phyloP scores from a whole-genome alignment of 495 filamentous ascomycete genomes.

The Astrothelium macrocarpum region DNA sequence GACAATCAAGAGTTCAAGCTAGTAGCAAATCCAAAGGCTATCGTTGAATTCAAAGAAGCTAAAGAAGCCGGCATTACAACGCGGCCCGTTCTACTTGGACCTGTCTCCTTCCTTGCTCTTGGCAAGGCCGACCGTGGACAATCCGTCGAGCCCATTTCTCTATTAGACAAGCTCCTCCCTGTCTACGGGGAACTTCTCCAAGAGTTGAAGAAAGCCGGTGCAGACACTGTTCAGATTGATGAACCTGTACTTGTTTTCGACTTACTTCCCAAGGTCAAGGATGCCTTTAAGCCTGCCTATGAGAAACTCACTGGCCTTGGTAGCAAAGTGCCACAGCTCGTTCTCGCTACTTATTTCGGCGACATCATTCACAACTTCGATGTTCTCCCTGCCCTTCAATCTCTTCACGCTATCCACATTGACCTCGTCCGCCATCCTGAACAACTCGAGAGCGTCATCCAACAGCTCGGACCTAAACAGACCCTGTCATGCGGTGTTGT shows the following conservation, averaged over 20 bases:
- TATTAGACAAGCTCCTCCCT: constrained; percentile 83
- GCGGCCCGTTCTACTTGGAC: constrained; percentile 88
- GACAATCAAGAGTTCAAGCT: constrained; percentile 95
- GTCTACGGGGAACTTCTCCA: constrained; percentile 83
- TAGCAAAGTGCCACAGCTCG: constrained; percentile 65
- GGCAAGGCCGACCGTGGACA: constrained; percentile 95
- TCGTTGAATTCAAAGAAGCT: constrained; percentile 88
- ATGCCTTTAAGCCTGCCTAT: constrained; percentile 95
- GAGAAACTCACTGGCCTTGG: constrained; percentile 72
- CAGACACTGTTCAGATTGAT: constrained; percentile 91
- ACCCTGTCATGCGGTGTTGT: constrained; percentile 89
- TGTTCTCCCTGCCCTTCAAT: constrained; percentile 57
- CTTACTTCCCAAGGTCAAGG: constrained; percentile 75
- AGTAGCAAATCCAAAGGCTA: constrained; percentile 75
- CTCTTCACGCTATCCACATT: constrained; percentile 74
- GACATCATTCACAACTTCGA: constrained; percentile 99
- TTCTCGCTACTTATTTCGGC: constrained; percentile 95
- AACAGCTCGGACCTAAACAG: constrained; percentile 72
- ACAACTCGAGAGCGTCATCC: constrained; percentile 75
- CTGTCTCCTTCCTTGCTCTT: constrained; percentile 90
- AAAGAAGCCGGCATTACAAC: constrained; percentile 91
- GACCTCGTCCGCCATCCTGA: constrained; percentile 96
- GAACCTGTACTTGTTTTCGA: constrained; percentile 95
- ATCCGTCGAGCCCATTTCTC: constrained; percentile 79
- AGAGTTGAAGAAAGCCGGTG: constrained; percentile 90